Conservation (phyloP, 2,329 filamentous ascomycete genomes). For the Monosporascus sp. region DNA sequence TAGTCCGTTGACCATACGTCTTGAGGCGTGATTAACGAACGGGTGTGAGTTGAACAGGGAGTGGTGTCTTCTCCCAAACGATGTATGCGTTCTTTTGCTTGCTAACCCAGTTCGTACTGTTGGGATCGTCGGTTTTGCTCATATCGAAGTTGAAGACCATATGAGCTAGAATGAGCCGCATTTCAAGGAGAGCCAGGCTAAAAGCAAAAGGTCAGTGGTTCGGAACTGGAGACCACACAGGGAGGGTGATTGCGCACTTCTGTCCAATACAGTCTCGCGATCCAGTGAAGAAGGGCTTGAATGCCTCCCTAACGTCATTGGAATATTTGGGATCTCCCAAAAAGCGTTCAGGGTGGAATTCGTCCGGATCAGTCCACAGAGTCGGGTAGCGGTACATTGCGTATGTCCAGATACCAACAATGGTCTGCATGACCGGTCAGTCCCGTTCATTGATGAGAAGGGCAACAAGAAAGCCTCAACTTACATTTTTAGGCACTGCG, state of each 20-base stretch:
- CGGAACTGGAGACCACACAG: neutral
- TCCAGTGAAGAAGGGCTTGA: slow-evolving; percentile 8
- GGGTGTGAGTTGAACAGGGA: slow-evolving; percentile 2
- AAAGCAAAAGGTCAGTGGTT: neutral
- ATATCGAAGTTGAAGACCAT: slow-evolving; percentile 5
- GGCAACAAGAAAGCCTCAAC: neutral
- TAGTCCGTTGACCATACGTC: too few relatives aligned
- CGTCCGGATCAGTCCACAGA: slow-evolving; percentile 5
- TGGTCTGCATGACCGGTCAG: slow-evolving; percentile 1
- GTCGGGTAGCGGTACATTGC: slow-evolving; percentile 6
- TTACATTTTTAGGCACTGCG: slow-evolving; percentile 6
- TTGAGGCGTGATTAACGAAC: neutral
- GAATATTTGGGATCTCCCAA: slow-evolving; percentile 2
- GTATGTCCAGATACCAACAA: slow-evolving; percentile 8
- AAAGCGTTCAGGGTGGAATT: slow-evolving; percentile 7
- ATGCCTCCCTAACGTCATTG: slow-evolving; percentile 2
- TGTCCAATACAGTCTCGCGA: slow-evolving; percentile 7
- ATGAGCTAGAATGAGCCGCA: slow-evolving; percentile 4
- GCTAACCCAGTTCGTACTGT: slow-evolving; percentile 1
- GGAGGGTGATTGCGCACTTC: slow-evolving; percentile 5
- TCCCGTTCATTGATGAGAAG: neutral
- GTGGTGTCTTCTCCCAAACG: slow-evolving; percentile 6
- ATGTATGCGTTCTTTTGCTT: slow-evolving; percentile 6
- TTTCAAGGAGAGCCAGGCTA: slow-evolving; percentile 5
- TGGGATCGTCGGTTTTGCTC: neutral